Evolutionary conservation across 2,329 filamentous ascomycete genomes (phyloP).

Genomic region (Xylariaceae sp.): DNA sequence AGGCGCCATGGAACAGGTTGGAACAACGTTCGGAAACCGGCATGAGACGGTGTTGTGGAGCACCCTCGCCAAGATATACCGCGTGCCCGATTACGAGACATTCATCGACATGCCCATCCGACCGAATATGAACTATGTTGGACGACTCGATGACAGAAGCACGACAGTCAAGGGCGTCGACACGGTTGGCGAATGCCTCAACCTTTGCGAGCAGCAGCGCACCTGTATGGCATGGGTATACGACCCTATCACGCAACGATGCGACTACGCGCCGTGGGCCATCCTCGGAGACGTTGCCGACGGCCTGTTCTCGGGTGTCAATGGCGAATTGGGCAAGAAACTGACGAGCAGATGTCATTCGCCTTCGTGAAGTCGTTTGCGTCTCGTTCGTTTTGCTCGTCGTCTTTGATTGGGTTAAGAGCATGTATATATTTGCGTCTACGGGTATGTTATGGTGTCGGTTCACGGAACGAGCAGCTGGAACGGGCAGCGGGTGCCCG

Average conservation of each 20-base stretch:
- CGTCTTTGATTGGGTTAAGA: conserved; percentile 9
- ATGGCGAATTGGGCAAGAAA: conserved; percentile 30
- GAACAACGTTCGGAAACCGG: conserved; percentile 37
- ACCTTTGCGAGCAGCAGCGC: conserved; percentile 38
- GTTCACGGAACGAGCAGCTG: conserved; percentile 18
- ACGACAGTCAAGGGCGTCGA: conserved; percentile 35
- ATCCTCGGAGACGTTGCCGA: conserved; percentile 38
- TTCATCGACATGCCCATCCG: conserved; percentile 36
- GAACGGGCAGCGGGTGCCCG: conserved; percentile 5
- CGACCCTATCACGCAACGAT: conserved; percentile 37
- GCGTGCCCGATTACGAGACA: conserved; percentile 36
- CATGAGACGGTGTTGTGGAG: conserved; percentile 44
- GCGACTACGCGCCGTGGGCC: conserved; percentile 46
- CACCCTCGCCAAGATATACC: conserved; percentile 47
- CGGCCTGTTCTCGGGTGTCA: conserved; percentile 37
- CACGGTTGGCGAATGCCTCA: conserved; percentile 40
- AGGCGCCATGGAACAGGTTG: conserved; percentile 42
- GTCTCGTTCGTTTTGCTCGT: neutral
- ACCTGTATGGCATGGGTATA: conserved; percentile 50
- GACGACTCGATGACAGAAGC: conserved; percentile 41
- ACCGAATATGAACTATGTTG: conserved; percentile 45
- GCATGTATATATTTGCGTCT: conserved; percentile 15
- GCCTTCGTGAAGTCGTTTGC: conserved; percentile 12
- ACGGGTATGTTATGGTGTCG: conserved; percentile 14
- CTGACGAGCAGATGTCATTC: conserved; percentile 26